Evolutionary conservation across 2,329 filamentous ascomycete species (phyloP).

Genomic region (Colletotrichum camelliae): DNA sequence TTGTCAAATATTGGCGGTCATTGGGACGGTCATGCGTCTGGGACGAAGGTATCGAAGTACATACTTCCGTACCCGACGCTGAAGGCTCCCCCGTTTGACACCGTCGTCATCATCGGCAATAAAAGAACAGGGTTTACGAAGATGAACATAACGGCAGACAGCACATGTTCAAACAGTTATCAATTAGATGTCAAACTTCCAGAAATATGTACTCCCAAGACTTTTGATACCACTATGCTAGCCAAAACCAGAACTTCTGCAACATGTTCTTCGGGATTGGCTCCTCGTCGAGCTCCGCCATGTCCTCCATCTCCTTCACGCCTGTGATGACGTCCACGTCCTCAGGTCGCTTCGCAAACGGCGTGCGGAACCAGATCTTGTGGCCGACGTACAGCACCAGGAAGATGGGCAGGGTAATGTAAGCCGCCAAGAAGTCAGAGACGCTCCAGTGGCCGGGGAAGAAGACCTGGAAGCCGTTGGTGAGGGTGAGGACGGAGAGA

Average conservation of each 20-base stretch:
- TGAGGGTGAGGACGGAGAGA: slow-evolving; percentile 68
- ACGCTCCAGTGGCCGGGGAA: slow-evolving; percentile 69
- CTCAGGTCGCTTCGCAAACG: slow-evolving; percentile 43
- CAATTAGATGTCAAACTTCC: not conserved
- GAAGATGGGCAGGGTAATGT: slow-evolving; percentile 68
- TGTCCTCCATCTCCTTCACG: slow-evolving; percentile 67
- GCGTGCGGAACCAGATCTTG: slow-evolving; percentile 56
- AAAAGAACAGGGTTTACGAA: not conserved
- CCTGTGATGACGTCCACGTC: slow-evolving; percentile 64
- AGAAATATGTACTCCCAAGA: not conserved
- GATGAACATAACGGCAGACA: not conserved
- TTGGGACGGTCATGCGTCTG: not conserved
- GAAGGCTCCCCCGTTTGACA: not conserved
- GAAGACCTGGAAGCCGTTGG: slow-evolving; percentile 80
- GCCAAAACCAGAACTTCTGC: slow-evolving; percentile 62
- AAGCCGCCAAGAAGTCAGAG: slow-evolving; percentile 68
- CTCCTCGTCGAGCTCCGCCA: slow-evolving; percentile 52
- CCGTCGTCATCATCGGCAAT: not conserved
- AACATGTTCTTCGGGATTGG: slow-evolving; percentile 55
- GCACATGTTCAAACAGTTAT: not conserved
- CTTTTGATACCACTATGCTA: slow-evolving; percentile 40
- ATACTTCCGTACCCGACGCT: not conserved
- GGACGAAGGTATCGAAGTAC: not conserved
- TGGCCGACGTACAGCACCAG: slow-evolving; percentile 65
- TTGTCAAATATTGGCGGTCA: not conserved